phyloP scores from a whole-genome alignment of 176 grass and related monocot genomes.

The Cocos nucifera region DNA sequence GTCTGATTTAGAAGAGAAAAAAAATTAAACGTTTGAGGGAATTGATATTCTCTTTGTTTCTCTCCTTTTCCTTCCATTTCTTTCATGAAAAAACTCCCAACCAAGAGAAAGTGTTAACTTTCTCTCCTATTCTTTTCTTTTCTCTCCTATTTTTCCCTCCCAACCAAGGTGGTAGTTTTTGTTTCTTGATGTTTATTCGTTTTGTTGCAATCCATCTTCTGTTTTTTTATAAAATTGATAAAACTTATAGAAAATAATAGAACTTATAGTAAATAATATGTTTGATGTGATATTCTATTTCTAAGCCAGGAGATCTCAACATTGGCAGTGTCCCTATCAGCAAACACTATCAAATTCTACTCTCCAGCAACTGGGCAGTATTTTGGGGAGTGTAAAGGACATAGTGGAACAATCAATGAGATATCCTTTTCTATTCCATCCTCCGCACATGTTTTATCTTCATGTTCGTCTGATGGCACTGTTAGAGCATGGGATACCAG shows the following conservation, averaged over 20 bases:
- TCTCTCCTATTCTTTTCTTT: too few species aligned
- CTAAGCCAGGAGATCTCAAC: slow-evolving; percentile 75
- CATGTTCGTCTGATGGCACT: slow-evolving; percentile 78
- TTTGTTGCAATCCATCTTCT: neutral
- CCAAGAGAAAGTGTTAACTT: too few species aligned
- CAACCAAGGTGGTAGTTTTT: too few species aligned
- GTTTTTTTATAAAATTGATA: neutral
- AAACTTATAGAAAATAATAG: neutral
- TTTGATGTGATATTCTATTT: too few species aligned
- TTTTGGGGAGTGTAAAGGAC: slow-evolving; percentile 65
- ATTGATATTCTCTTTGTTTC: too few species aligned
- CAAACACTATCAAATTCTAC: slow-evolving; percentile 73
- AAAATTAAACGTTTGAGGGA: too few species aligned
- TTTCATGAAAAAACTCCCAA: too few species aligned
- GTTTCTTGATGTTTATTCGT: too few species aligned
- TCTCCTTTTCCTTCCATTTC: too few species aligned
- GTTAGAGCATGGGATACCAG: slow-evolving; percentile 93
- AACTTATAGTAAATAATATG: neutral
- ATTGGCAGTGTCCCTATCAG: slow-evolving; percentile 76
- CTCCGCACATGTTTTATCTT: slow-evolving; percentile 61
- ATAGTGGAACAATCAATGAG: slow-evolving; percentile 63
- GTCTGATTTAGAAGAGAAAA: too few species aligned
- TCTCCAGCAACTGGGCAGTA: slow-evolving; percentile 75
- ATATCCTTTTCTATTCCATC: slow-evolving; percentile 69
- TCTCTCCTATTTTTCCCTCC: too few species aligned